Conservation (phyloP, 2,329 filamentous ascomycete genomes). For the Colletotrichum noveboracense region DNA sequence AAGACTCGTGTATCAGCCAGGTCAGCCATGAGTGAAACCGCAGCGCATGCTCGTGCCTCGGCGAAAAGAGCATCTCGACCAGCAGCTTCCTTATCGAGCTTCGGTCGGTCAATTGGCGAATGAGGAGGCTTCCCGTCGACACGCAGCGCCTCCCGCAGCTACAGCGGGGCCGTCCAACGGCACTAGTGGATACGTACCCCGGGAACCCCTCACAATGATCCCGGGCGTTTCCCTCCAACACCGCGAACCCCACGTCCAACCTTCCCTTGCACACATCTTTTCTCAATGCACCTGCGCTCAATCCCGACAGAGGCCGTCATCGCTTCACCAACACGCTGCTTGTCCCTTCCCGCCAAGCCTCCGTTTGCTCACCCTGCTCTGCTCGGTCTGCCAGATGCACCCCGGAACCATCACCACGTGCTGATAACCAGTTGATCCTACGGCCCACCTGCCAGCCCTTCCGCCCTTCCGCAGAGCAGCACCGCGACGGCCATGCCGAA, state of each 20-base stretch:
- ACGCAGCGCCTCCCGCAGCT: background rate
- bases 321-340: background rate
- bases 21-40: background rate
- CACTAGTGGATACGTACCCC: background rate
- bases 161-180: background rate
- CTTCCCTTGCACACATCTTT: background rate
- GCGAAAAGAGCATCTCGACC: background rate
- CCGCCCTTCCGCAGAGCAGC: background rate
- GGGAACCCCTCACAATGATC: background rate
- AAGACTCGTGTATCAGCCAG: background rate
- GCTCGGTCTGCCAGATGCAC: background rate
- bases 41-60: background rate
- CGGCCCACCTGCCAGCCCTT: background rate
- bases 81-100: constrained; percentile 5
- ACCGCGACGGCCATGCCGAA: constrained; percentile 1
- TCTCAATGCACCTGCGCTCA: background rate
- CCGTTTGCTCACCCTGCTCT: background rate
- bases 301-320: background rate
- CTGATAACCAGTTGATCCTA: background rate
- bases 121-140: background rate
- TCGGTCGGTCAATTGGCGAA: constrained; percentile 6
- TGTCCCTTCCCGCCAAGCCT: background rate
- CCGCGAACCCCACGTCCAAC: background rate
- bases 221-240: background rate
- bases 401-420: background rate